Percentiles rank a stretch among this genome's conserved stretches.
These are phyloP conservation scores for Citropsis articulata DNA, from an alignment of 345 rosid genomes.

Conservation along the genomic window DNA sequence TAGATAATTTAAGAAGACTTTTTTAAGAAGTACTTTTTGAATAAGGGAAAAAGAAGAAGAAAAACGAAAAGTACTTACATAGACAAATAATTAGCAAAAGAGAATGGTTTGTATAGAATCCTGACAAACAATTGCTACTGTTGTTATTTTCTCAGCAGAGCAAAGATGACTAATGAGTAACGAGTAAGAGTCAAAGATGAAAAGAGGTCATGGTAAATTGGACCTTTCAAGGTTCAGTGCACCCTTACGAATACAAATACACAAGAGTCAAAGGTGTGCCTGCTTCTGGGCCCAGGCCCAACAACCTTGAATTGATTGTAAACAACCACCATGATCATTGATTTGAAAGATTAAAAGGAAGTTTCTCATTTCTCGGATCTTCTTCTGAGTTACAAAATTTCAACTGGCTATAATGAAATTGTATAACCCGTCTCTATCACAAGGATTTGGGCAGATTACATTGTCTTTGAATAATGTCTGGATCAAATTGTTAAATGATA, in stretches of 20 bases:
- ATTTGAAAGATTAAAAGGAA: background rate
- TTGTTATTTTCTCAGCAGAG: too few species aligned
- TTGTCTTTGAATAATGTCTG: too few species aligned
- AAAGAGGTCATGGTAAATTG: background rate
- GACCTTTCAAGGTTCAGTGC: background rate
- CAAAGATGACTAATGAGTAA: background rate
- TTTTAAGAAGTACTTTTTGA: too few species aligned
- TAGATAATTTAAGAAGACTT: too few species aligned
- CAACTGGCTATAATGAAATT: too few species aligned
- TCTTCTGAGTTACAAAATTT: too few species aligned
- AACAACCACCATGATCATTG: background rate
- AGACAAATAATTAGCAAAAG: too few species aligned
- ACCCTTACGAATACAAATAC: background rate
- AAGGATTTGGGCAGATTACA: background rate
- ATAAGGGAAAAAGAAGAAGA: too few species aligned
- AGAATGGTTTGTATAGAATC: too few species aligned
- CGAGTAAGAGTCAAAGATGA: fast-evolving
- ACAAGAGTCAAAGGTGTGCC: background rate
- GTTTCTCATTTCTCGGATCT: background rate
- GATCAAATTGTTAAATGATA: too few species aligned
- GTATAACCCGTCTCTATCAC: background rate
- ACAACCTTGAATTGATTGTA: background rate
- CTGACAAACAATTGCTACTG: background rate
- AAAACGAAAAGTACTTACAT: too few species aligned
- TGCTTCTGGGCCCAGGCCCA: background rate